Evolutionary conservation across 805 yeast genomes (phyloP).

Genomic region (Blastobotrys americana): DNA sequence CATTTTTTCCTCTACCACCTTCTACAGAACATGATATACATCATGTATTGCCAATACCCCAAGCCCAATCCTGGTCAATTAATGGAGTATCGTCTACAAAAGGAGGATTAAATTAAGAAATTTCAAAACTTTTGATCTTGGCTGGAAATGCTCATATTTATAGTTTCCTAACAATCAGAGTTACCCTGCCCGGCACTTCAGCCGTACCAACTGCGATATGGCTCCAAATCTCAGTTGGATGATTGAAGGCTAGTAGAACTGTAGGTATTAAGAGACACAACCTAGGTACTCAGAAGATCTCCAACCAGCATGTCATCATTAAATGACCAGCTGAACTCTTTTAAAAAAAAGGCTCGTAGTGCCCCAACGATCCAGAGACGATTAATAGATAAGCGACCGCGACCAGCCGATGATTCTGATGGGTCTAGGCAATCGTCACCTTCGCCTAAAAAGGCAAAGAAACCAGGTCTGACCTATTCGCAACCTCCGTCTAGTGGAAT

Average conservation of each 20-base stretch:
- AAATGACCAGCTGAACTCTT: conserved; percentile 55
- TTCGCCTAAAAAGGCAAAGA: conserved; percentile 17
- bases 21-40: no score
- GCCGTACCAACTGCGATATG: no score
- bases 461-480: conserved; percentile 21
- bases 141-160: no score
- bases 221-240: no score
- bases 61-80: background rate
- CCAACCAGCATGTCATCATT: conserved; percentile 34
- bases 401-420: conserved; percentile 1
- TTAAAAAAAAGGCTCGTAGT: conserved; percentile 51
- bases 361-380: conserved; percentile 37
- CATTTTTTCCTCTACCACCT: background rate
- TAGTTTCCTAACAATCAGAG: no score
- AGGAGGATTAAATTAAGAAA: no score
- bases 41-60: background rate
- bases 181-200: no score
- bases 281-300: no score
- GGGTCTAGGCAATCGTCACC: conserved; percentile 4
- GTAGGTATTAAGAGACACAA: no score
- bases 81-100: background rate
- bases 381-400: conserved; percentile 6
- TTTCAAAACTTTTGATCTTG: no score
- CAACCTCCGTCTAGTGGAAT: conserved; percentile 34
- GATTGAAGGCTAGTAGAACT: no score